Evolutionary conservation across 2,329 filamentous ascomycete genomes (phyloP).

Genomic region (Trichoderma koningiopsis): DNA sequence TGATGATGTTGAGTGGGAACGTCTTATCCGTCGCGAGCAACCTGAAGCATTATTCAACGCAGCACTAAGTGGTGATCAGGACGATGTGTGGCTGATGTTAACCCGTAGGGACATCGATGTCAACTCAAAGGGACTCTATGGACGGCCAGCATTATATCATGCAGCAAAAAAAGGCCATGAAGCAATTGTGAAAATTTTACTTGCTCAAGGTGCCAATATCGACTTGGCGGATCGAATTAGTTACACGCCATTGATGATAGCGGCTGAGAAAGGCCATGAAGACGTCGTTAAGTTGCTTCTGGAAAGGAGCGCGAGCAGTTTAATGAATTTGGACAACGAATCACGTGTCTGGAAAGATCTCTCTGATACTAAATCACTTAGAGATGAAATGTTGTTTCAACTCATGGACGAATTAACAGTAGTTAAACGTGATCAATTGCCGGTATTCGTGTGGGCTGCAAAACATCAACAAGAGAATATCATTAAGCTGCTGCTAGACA

Average conservation of each 20-base stretch:
- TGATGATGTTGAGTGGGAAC: not conserved
- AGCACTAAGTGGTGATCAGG: not conserved
- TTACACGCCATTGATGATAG: not conserved
- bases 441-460: not conserved
- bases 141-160: not conserved
- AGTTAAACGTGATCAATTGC: not conserved
- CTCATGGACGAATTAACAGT: too few species aligned
- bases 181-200: not conserved
- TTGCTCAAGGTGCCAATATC: not conserved
- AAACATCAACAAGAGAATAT: not conserved
- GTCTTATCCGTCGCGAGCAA: not conserved
- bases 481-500: not conserved
- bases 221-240: not conserved
- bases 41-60: not conserved
- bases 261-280: not conserved
- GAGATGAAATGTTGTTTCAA: too few species aligned
- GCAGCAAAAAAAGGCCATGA: not conserved
- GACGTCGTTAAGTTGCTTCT: not conserved
- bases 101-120: not conserved
- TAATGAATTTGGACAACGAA: too few species aligned
- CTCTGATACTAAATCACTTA: rapidly evolving
- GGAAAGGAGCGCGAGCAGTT: not conserved
- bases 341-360: too few species aligned
- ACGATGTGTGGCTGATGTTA: not conserved
- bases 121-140: not conserved